Evolutionary conservation across 129 eudicot genomes (phyloP), one percentile per base, ranked within the genome.

Genomic region (Glebionis coronaria): DNA sequence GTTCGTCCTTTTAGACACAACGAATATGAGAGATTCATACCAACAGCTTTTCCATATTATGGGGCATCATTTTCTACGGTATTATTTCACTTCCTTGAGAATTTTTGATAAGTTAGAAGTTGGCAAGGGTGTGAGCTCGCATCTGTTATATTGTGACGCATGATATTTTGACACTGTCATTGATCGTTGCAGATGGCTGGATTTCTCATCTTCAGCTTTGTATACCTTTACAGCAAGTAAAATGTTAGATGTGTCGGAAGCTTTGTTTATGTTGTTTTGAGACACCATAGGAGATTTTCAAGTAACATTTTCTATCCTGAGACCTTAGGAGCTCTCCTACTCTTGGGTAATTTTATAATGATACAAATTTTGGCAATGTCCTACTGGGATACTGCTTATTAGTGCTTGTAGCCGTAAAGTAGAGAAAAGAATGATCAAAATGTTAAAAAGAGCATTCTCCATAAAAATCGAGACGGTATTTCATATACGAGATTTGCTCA

Each of bases 1-100:
- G 97, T 90, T 58, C 78, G 97, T 13, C 97, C 97, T 65, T 90
- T 83, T 82, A 83, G 90, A 69, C 97, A 90, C 75, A 86, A 86
- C 49, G 97, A 90, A 67, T 90, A 90, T 13, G 97, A 86, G 72
- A 86, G 97, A 82, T 90, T 90, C 29, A 84, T 90, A 66, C 68
- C 90, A 40, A 79, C 94, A 16, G 94, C 97, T 40, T 86, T 79
- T 60, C 97, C 97, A 4, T 90, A 90, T 64, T 86, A 90, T 19
- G 96, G 91, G 69, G 88, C 91, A 25, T 88, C 96, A 56, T 88
- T 88, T 69, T 82, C 91, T 35, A 82, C 86, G 83, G 96, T 88
- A 85, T 31, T 59, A 31, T 44, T 56, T 62, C 27, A 28, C 44
- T 21, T 18, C 12, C 55, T 19, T n/a, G 25, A 12, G 42, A 13